Evolutionary conservation across 192 early-diverging fungal species (phyloP).

Genomic region (Geranomyces michiganensis): DNA sequence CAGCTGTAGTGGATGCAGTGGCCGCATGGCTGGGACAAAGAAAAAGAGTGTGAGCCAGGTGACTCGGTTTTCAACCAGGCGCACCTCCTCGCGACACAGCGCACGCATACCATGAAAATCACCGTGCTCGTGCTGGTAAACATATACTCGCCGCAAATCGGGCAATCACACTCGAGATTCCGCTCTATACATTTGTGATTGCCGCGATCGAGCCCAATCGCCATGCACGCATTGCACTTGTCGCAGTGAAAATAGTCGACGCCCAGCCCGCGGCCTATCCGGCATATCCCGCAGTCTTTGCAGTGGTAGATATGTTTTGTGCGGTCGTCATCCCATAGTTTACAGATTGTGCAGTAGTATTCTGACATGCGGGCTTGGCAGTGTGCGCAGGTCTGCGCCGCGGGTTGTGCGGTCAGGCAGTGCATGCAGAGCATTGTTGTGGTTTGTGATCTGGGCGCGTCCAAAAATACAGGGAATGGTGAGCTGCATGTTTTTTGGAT

Average conservation of each 20-base stretch:
- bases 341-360: constrained; percentile 92
- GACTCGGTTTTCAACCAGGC: neutral
- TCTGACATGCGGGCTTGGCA: constrained; percentile 69
- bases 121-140: constrained; percentile 82
- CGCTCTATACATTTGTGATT: constrained; percentile 90
- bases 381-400: constrained; percentile 69
- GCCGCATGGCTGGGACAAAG: constrained; percentile 70
- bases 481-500: neutral
- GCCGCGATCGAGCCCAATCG: constrained; percentile 65
- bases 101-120: constrained; percentile 74
- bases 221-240: constrained; percentile 92
- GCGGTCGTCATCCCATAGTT: constrained; percentile 88
- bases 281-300: constrained; percentile 90
- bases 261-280: constrained; percentile 80
- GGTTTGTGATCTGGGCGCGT: constrained; percentile 57
- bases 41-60: neutral
- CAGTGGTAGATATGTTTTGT: constrained; percentile 92
- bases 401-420: constrained; percentile 80
- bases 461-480: neutral
- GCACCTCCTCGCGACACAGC: too few relatives aligned
- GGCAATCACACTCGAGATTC: constrained; percentile 89
- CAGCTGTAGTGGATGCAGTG: constrained; percentile 93
- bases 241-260: constrained; percentile 91
- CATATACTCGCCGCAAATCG: constrained; percentile 96
- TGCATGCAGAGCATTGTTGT: constrained; percentile 95